Evolutionary conservation across 2,329 filamentous ascomycete genomes (phyloP).

Genomic region (Blumeriella jaapii): DNA sequence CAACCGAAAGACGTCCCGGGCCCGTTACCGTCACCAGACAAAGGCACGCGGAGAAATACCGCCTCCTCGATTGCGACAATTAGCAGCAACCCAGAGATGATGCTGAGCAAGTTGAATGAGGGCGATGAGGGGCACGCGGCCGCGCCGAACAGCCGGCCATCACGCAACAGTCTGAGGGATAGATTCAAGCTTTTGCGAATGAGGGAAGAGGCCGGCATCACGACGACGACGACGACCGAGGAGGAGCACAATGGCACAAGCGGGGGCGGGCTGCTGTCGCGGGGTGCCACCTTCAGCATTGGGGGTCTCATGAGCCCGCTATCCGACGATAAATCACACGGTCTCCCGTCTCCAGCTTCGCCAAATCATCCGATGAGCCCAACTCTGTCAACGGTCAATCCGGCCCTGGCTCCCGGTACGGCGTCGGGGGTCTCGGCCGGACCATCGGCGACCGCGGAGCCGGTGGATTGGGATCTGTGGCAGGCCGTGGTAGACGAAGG

Average conservation of each 20-base stretch:
- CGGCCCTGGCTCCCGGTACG: conserved; percentile 71
- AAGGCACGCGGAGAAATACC: conserved; percentile 54
- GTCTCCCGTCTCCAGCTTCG: conserved; percentile 31
- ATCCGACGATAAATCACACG: conserved; percentile 28
- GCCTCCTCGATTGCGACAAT: conserved; percentile 69
- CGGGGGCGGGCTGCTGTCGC: conserved; percentile 30
- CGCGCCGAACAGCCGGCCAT: conserved; percentile 34
- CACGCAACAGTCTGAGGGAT: conserved; percentile 59
- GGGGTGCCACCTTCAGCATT: conserved; percentile 30
- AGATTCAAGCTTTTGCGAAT: conserved; percentile 68
- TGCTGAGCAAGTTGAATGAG: conserved; percentile 66
- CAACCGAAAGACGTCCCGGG: conserved; percentile 44
- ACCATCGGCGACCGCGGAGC: conserved; percentile 57
- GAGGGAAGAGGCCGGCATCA: conserved; percentile 57
- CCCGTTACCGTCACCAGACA: conserved; percentile 30
- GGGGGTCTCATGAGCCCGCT: conserved; percentile 35
- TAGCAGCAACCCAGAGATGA: conserved; percentile 71
- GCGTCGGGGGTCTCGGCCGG: conserved; percentile 70
- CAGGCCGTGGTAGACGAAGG: conserved; percentile 93
- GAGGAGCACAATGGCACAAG: conserved; percentile 24
- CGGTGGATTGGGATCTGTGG: conserved; percentile 99
- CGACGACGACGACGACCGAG: conserved; percentile 42
- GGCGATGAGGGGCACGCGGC: conserved; percentile 53
- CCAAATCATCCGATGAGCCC: conserved; percentile 28
- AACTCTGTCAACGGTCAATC: conserved; percentile 29